These are phyloP conservation scores for Solanum tarijense DNA, from an alignment of 257 asterid species.

Conservation along the genomic window DNA sequence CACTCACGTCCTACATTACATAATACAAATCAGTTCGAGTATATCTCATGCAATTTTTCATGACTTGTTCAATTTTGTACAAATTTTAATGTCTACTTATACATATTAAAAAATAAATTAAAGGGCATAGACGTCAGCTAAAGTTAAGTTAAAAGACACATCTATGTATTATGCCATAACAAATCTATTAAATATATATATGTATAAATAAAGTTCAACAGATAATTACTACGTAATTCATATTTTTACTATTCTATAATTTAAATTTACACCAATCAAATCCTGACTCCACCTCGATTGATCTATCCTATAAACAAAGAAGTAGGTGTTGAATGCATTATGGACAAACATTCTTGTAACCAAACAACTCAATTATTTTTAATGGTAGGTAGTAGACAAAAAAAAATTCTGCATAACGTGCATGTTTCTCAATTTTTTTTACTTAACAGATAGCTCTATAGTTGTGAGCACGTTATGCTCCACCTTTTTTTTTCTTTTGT, in stretches of 20 bases:
- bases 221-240: not conserved
- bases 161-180: not conserved
- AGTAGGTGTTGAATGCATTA: not conserved
- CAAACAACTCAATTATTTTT: not conserved
- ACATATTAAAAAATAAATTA: not conserved
- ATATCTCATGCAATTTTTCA: not conserved
- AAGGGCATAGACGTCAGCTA: fast-evolving
- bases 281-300: not conserved
- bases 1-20: not conserved
- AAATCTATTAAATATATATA: no score
- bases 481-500: not conserved
- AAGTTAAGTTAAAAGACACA: not conserved
- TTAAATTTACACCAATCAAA: no score
- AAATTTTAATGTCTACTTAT: not conserved
- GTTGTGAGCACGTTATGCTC: not conserved
- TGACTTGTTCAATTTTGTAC: not conserved
- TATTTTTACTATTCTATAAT: not conserved
- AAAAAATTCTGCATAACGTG: not conserved
- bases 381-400: not conserved
- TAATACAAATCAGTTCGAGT: not conserved
- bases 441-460: not conserved
- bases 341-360: not conserved
- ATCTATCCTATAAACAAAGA: not conserved
- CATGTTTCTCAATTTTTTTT: not conserved
- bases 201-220: not conserved